Base-by-base conservation (phyloP, 2,329 filamentous ascomycete genomes). In the Hypoxylon sp. region DNA sequence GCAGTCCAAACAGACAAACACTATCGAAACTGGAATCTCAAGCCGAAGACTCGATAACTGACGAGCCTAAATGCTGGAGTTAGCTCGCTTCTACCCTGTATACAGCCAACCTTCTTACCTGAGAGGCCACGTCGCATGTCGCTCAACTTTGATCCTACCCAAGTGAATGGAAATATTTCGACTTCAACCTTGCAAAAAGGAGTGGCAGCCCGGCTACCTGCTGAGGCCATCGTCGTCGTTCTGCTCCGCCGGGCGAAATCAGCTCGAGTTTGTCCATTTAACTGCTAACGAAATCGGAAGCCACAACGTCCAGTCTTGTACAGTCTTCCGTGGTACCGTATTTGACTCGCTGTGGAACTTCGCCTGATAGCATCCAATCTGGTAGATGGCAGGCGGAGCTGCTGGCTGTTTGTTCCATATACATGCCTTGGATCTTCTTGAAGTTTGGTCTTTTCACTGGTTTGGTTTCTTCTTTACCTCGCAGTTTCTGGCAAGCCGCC, bases 341-440 rank as follows among this genome's bases (percentile, higher is more conserved):
- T 39, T 61, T 68, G 32, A 46, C 17, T 10, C 6, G 52, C 5
- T 35, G 54, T 15, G 24, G 48, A 15, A 60, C 19, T 15, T 70
- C 68, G 55, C 37, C 51, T n/a, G 57, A 65, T 2, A 62, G 51
- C 46, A 57, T 51, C 51, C 50, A 56, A 6, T 68, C 68, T 13
- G 58, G 61, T 24, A 68, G 35, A 37, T 65, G 60, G 31, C 58
- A 66, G 17, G 13, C 29, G 13, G 35, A n/a, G 6, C 35, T 17
- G 37, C 37, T 54, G 27, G 42, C 39, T 44, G 6, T 54, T 31
- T 62, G 62, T 57, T 54, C 54, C 42, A 32, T 51, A 32, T 70
- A 19, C 65, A 65, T 62, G 19, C 47, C 31, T 31, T 50, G 13
- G 11, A 24, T 62, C 19, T 15, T 19, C 24, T 46, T 35, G 11